Conservation (phyloP, 352 stramenopile species). For the Globisporangium iwayamae region DNA sequence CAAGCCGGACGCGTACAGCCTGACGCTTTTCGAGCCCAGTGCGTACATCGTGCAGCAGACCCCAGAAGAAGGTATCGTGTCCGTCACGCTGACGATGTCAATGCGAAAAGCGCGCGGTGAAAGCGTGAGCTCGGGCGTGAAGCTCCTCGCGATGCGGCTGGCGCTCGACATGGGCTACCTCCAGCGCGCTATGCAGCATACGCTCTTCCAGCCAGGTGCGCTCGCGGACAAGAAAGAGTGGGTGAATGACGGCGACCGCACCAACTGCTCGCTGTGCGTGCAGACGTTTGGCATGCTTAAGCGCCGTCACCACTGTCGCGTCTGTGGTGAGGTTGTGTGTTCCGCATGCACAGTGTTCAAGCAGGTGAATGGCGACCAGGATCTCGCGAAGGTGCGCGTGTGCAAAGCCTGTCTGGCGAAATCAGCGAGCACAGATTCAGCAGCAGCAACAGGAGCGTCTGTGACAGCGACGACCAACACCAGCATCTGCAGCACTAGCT, state of each 20-base stretch:
- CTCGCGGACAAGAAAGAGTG: constrained; percentile 70
- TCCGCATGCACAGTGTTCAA: constrained; percentile 78
- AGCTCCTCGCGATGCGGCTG: constrained; percentile 57
- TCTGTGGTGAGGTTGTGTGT: constrained; percentile 87
- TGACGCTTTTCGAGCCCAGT: constrained; percentile 76
- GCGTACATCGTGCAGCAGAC: constrained; percentile 73
- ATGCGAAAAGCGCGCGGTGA: constrained; percentile 79
- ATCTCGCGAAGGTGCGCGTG: constrained; percentile 59
- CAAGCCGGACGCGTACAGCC: constrained; percentile 70
- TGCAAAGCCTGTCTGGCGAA: constrained; percentile 80
- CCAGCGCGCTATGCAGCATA: constrained; percentile 64
- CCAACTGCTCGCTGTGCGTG: constrained; percentile 78
- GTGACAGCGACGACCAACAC: constrained; percentile 19
- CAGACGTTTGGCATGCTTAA: constrained; percentile 81
- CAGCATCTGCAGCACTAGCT: constrained; percentile 40
- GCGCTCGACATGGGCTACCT: constrained; percentile 54
- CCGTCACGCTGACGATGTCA: constrained; percentile 69
- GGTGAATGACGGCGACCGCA: constrained; percentile 74
- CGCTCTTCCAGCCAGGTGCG: constrained; percentile 57
- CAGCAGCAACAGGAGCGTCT: constrained; percentile 24
- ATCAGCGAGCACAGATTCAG: constrained; percentile 28
- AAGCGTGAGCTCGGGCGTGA: constrained; percentile 67
- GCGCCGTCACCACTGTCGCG: constrained; percentile 81
- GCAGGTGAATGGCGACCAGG: constrained; percentile 51
- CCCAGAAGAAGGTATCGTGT: constrained; percentile 55